These are phyloP conservation scores for Neofusicoccum umdonicola DNA, from an alignment of 2,329 filamentous ascomycete species.

Conservation along the genomic window DNA sequence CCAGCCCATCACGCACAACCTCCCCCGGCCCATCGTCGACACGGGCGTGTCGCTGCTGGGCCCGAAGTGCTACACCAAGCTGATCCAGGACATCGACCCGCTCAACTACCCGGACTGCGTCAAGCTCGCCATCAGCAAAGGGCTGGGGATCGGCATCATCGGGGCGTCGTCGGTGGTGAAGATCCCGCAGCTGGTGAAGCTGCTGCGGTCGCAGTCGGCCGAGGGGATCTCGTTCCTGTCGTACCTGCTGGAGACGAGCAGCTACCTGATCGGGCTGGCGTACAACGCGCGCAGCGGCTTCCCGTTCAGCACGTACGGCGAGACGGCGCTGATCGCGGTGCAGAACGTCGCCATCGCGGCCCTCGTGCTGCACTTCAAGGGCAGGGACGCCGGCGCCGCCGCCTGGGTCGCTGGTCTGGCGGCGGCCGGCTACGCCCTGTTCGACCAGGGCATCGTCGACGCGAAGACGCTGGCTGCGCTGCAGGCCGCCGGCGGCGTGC, in stretches of 20 bases:
- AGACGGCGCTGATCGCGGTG: constrained; percentile 85
- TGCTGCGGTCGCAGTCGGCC: constrained; percentile 75
- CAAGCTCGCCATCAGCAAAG: constrained; percentile 89
- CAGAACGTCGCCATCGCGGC: constrained; percentile 91
- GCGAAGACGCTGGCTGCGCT: constrained; percentile 68
- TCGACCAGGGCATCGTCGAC: constrained; percentile 64
- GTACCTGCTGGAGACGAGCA: constrained; percentile 86
- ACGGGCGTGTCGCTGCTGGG: constrained; percentile 63
- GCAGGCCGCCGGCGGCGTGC: constrained; percentile 77
- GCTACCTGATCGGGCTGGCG: constrained; percentile 83
- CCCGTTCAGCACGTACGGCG: constrained; percentile 94
- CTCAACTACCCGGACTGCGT: constrained; percentile 73
- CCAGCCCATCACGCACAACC: constrained; percentile 46
- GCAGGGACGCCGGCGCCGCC: constrained; percentile 65
- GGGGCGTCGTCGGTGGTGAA: constrained; percentile 89
- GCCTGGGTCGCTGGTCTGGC: constrained; percentile 77
- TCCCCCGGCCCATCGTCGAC: constrained; percentile 37
- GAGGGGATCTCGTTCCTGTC: constrained; percentile 84
- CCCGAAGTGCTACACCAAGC: constrained; percentile 75
- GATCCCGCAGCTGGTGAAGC: constrained; percentile 93
- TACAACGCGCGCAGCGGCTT: constrained; percentile 92
- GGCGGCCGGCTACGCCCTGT: constrained; percentile 66
- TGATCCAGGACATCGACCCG: constrained; percentile 79
- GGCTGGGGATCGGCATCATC: constrained; percentile 89
- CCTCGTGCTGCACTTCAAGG: constrained; percentile 80